Conservation (phyloP, 768 basidiomycete genomes). For the Cystobasidium tubakii region DNA sequence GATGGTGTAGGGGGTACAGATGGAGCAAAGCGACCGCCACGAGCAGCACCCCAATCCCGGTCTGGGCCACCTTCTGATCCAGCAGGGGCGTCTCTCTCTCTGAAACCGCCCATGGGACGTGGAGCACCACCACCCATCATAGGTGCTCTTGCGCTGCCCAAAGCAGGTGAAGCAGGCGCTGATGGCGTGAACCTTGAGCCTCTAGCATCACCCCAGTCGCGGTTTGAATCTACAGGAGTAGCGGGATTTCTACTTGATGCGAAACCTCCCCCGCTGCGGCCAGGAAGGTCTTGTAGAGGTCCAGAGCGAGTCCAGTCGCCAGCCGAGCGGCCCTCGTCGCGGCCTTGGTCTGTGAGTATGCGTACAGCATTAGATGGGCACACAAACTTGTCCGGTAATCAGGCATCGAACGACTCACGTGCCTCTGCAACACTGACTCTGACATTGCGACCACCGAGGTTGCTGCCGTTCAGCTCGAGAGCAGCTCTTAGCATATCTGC, state of each 20-base stretch:
- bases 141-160: constrained; percentile 30
- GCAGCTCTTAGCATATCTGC: constrained; percentile 80
- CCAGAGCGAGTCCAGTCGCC: constrained; percentile 52
- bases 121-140: constrained; percentile 5
- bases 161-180: constrained; percentile 34
- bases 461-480: constrained; percentile 63
- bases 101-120: constrained; percentile 36
- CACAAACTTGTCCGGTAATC: not conserved
- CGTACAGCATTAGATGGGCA: not conserved
- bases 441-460: constrained; percentile 69
- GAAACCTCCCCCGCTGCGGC: constrained; percentile 49
- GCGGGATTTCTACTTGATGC: constrained; percentile 39
- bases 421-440: constrained; percentile 94
- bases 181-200: constrained; percentile 44
- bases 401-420: constrained; percentile 62
- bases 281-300: constrained; percentile 41
- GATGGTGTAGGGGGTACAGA: constrained; percentile 46
- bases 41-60: constrained; percentile 44
- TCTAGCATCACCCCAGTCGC: constrained; percentile 41
- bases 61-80: constrained; percentile 41
- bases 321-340: constrained; percentile 50
- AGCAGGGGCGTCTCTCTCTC: constrained; percentile 34
- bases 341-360: constrained; percentile 63
- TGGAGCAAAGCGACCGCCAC: constrained; percentile 32
- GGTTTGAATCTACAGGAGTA: constrained; percentile 40